These are phyloP conservation scores for Truncatella angustata DNA, from an alignment of 2,329 filamentous ascomycete genomes.

Conservation along the genomic window DNA sequence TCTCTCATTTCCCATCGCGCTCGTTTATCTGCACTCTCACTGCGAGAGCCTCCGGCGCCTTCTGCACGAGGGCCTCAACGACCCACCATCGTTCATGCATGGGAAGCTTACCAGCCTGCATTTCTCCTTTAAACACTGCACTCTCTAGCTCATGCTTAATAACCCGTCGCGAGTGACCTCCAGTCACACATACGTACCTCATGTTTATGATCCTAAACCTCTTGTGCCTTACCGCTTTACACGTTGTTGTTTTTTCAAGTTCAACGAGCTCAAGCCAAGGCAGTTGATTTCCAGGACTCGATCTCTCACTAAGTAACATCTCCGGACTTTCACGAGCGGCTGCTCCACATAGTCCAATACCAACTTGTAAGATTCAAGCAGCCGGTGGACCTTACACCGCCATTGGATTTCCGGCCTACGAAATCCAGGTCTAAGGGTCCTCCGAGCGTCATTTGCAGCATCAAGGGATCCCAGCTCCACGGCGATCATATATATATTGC, in stretches of 20 bases:
- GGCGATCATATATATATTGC: constrained; percentile 26
- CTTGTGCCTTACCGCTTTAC: not conserved
- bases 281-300: not conserved
- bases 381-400: constrained; percentile 25
- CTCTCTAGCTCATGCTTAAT: constrained; percentile 8
- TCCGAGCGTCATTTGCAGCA: not conserved
- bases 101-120: constrained; percentile 9
- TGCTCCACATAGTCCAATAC: constrained; percentile 27
- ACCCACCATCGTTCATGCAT: constrained; percentile 15
- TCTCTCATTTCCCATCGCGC: constrained; percentile 13
- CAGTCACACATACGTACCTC: constrained; percentile 6
- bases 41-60: not conserved
- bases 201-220: not conserved
- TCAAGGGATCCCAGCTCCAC: constrained; percentile 19
- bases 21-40: not conserved
- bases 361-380: constrained; percentile 17
- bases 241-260: not conserved
- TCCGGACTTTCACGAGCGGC: constrained; percentile 5
- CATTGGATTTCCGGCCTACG: constrained; percentile 19
- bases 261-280: not conserved
- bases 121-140: constrained; percentile 9
- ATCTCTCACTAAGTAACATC: not conserved
- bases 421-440: not conserved
- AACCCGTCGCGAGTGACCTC: not conserved
- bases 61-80: constrained; percentile 9